phyloP scores from a whole-genome alignment of 805 yeast genomes.

The Candida pseudofarinosa region DNA sequence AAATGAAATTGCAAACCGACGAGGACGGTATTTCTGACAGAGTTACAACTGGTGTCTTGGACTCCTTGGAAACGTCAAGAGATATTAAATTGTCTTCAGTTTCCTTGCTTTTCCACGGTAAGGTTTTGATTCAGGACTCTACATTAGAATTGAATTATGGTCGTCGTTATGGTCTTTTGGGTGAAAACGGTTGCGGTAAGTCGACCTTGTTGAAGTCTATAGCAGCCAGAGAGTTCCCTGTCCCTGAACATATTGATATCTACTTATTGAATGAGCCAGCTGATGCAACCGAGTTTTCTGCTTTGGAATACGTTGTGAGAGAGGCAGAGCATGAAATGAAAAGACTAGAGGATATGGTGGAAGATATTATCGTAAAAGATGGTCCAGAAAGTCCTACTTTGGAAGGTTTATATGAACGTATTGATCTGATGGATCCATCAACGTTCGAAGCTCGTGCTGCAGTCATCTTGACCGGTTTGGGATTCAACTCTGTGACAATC shows the following conservation, averaged over 20 bases:
- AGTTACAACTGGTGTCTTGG: conserved; percentile 96
- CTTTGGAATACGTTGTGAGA: conserved; percentile 92
- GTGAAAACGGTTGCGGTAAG: conserved; percentile 99
- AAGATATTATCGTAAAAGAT: conserved; percentile 79
- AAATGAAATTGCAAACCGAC: conserved; percentile 90
- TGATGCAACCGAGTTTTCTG: conserved; percentile 85
- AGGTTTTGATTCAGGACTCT: conserved; percentile 91
- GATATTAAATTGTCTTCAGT: conserved; percentile 90
- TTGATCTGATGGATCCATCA: conserved; percentile 91
- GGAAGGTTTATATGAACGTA: conserved; percentile 90
- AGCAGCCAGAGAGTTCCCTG: conserved; percentile 94
- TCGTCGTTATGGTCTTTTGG: conserved; percentile 94
- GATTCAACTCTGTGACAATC: conserved; percentile 85
- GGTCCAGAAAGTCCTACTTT: conserved; percentile 90
- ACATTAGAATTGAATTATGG: conserved; percentile 91
- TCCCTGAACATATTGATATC: conserved; percentile 87
- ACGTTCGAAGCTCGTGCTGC: conserved; percentile 98
- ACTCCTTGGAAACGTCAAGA: conserved; percentile 82
- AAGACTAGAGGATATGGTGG: conserved; percentile 86
- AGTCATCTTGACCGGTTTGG: conserved; percentile 91
- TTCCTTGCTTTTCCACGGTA: conserved; percentile 94
- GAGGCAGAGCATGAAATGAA: conserved; percentile 94
- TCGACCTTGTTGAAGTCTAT: conserved; percentile 89
- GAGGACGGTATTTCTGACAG: conserved; percentile 93
- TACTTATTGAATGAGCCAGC: conserved; percentile 97